Evolutionary conservation across 306 rosid species (phyloP).

Genomic region (Rosa chinensis): DNA sequence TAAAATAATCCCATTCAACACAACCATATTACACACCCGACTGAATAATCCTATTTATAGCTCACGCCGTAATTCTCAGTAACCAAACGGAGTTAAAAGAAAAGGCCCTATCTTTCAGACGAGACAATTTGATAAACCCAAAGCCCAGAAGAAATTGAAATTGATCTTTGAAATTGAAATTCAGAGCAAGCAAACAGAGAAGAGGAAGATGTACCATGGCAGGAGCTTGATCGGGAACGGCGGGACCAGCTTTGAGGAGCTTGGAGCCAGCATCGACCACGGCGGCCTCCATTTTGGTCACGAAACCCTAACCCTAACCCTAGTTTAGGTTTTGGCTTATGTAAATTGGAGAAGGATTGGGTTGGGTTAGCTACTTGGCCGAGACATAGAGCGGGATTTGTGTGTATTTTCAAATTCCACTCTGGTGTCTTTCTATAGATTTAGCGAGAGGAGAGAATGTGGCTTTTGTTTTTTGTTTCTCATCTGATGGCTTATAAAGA

Average conservation of each 20-base stretch:
- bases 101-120: neutral
- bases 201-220: slow-evolving; percentile 48
- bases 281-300: slow-evolving; percentile 68
- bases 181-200: neutral
- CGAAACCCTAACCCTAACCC: slow-evolving; percentile 42
- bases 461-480: too few relatives aligned
- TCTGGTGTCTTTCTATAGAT: too few relatives aligned
- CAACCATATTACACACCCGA: neutral
- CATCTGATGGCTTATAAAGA: too few relatives aligned
- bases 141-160: too few relatives aligned
- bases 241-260: slow-evolving; percentile 93
- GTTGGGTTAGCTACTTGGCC: too few relatives aligned
- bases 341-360: neutral
- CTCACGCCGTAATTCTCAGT: neutral
- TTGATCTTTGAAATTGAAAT: neutral
- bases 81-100: neutral
- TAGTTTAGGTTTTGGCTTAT: neutral
- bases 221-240: slow-evolving; percentile 95
- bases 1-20: neutral
- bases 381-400: neutral
- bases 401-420: neutral
- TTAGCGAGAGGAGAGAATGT: too few relatives aligned
- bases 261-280: slow-evolving; percentile 85
- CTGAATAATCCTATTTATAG: neutral
- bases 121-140: neutral